Base-by-base conservation (phyloP, 2,329 filamentous ascomycete genomes). In the Neopestalotiopsis clavispora region DNA sequence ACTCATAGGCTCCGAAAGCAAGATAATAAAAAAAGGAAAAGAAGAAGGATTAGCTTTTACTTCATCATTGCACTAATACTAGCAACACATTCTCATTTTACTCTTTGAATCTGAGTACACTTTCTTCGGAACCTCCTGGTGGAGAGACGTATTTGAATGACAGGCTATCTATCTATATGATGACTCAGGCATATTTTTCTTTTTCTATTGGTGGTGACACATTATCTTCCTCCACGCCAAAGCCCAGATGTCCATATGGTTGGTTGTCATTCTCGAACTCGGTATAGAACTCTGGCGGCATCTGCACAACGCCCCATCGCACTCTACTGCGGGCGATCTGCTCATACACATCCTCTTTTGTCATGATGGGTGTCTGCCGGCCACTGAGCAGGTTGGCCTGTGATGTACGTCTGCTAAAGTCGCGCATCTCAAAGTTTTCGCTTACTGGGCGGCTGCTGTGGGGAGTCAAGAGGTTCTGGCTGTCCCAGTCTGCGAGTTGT, bases 281-380 rank as follows among this genome's bases (percentile, higher is more conserved):
- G n/a, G 30, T 40, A 40, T 62, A 62, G 14, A 62, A 62, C 30
- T 62, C 59, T 7, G 59, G 34, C n/a, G 59, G 59, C 59, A 62
- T 62, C 14, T 40, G 6, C 17, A 62, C 59, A 32, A 66, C 64
- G 52, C 64, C 64, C 64, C 64, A 66, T 7, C 32, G 28, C 28
- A 66, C 20, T 17, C 28, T 58, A 28, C 45, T 59, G 28, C 45
- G 20, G 45, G 64, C 42, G 13, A 66, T n/a, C 28, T 28, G 52
- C 64, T 59, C 32, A 4, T 38, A 42, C 6, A 34, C 28, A 12
- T n/a, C 28, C 49, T 59, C 64, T 14, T 38, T 59, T 10, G 23
- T 32, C 45, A 23, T 28, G 23, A 23, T 28, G 23, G 23, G 30
- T 3, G 4, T 17, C 30, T 66, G 30, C 3, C 13, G 4, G 52